Evolutionary conservation across 148 eudicot species (phyloP).

Genomic region (Suaeda aralocaspica): DNA sequence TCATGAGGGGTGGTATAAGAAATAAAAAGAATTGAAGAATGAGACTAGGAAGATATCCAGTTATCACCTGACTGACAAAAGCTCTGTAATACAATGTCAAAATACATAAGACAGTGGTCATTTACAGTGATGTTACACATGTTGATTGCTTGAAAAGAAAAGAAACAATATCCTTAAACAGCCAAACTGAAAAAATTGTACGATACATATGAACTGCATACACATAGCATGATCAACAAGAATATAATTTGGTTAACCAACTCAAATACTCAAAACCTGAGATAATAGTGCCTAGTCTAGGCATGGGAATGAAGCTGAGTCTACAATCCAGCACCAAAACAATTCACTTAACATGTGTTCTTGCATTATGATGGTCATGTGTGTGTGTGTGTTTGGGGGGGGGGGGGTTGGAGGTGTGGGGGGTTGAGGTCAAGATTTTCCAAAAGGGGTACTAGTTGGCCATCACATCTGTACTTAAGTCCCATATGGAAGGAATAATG

Average conservation of each 20-base stretch:
- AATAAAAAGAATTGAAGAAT: slow-evolving; percentile 62
- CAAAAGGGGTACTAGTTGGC: background rate
- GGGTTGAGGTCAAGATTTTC: background rate
- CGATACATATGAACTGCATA: background rate
- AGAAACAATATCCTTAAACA: background rate
- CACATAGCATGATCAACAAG: background rate
- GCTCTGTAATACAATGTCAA: slow-evolving; percentile 42
- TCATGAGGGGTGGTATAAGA: slow-evolving; percentile 67
- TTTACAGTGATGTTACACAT: background rate
- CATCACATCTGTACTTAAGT: background rate
- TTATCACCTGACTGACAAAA: slow-evolving; percentile 58
- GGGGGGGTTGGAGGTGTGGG: no score
- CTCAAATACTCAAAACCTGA: no score
- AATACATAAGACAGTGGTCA: slow-evolving; percentile 1
- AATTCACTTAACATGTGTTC: background rate
- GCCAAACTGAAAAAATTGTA: background rate
- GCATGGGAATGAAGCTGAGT: background rate
- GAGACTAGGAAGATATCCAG: slow-evolving; percentile 91
- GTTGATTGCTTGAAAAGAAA: background rate
- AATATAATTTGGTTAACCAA: no score
- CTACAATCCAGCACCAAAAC: background rate
- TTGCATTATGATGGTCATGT: background rate
- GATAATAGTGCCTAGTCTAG: no score
- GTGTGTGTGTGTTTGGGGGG: background rate
- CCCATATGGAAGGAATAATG: background rate